Conservation (phyloP, 306 rosid species). For the Macrotyloma uniflorum region DNA sequence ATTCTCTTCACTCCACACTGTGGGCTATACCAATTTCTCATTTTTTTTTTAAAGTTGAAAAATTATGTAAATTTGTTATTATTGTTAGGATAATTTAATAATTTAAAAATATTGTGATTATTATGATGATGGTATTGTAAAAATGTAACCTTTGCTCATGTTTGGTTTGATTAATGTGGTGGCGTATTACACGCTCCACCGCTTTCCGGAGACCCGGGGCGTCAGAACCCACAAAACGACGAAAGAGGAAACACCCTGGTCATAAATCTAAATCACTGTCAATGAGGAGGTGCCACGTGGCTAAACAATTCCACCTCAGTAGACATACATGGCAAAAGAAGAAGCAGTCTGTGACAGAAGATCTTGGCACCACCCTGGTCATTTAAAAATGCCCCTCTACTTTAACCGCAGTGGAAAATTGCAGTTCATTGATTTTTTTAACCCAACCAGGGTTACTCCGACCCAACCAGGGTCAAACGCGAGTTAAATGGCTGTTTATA, state of each 20-base stretch:
- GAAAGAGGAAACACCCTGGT: not conserved
- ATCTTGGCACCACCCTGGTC: not conserved
- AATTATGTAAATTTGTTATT: not conserved
- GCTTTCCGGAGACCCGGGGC: constrained; percentile 44
- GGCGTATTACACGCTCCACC: constrained; percentile 43
- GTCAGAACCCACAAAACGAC: not conserved
- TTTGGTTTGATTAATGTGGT: constrained; percentile 29
- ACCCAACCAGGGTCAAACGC: constrained; percentile 52
- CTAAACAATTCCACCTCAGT: not conserved
- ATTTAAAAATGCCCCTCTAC: not conserved
- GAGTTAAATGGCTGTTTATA: constrained; percentile 53
- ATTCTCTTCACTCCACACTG: constrained; percentile 6
- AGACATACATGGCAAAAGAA: constrained; percentile 17
- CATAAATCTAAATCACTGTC: constrained; percentile 11
- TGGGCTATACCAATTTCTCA: constrained; percentile 29
- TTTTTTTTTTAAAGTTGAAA: constrained; percentile 1
- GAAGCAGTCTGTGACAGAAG: constrained; percentile 18
- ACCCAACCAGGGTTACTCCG: constrained; percentile 51
- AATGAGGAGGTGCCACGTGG: constrained; percentile 27
- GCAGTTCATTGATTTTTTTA: constrained; percentile 32
- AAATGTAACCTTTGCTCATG: too few species aligned
- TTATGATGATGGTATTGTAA: too few species aligned
- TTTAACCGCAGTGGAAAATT: constrained; percentile 54
- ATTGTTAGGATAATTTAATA: too few species aligned
- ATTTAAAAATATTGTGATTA: too few species aligned